These are phyloP conservation scores for Sphaerosporella brunnea DNA, from an alignment of 495 filamentous ascomycete species.

Conservation along the genomic window DNA sequence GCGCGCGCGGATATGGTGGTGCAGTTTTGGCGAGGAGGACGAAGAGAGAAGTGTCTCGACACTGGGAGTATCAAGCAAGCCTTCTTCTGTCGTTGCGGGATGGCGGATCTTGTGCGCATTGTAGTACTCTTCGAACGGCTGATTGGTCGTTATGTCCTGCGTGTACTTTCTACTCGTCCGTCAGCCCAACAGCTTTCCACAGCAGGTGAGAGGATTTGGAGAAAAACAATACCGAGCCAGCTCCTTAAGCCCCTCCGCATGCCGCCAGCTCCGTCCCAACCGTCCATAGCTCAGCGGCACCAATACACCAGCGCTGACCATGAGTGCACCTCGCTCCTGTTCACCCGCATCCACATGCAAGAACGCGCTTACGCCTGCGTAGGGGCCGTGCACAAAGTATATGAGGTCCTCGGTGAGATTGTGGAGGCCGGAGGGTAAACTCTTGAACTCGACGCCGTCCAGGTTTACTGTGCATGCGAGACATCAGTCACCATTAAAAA, in stretches of 20 bases:
- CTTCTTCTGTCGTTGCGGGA: slow-evolving; percentile 25
- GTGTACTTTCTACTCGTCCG: slow-evolving; percentile 32
- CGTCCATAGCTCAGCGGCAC: slow-evolving; percentile 75
- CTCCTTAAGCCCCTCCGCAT: slow-evolving; percentile 57
- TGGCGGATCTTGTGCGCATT: slow-evolving; percentile 41
- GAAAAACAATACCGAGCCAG: slow-evolving; percentile 42
- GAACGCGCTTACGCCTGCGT: slow-evolving; percentile 86
- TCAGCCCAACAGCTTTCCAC: too few relatives aligned
- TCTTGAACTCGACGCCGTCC: slow-evolving; percentile 89
- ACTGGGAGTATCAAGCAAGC: too few relatives aligned
- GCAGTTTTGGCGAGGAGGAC: too few relatives aligned
- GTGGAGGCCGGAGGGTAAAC: slow-evolving; percentile 79
- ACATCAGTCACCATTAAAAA: too few relatives aligned
- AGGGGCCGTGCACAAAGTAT: slow-evolving; percentile 69
- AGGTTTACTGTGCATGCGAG: slow-evolving; percentile 49
- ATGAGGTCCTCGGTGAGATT: slow-evolving; percentile 75
- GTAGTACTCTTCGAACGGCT: slow-evolving; percentile 65
- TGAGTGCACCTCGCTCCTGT: slow-evolving; percentile 66
- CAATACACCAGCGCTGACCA: slow-evolving; percentile 78
- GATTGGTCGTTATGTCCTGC: slow-evolving; percentile 36
- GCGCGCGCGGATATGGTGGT: slow-evolving; percentile 36
- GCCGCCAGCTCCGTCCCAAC: slow-evolving; percentile 75
- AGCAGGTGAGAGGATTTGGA: too few relatives aligned
- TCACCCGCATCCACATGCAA: slow-evolving; percentile 61
- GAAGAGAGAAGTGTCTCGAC: too few relatives aligned